Evolutionary conservation across 2,329 filamentous ascomycete species (phyloP), one percentile per base, ranked within the genome.

Genomic region (Coniochaeta hoffmannii): DNA sequence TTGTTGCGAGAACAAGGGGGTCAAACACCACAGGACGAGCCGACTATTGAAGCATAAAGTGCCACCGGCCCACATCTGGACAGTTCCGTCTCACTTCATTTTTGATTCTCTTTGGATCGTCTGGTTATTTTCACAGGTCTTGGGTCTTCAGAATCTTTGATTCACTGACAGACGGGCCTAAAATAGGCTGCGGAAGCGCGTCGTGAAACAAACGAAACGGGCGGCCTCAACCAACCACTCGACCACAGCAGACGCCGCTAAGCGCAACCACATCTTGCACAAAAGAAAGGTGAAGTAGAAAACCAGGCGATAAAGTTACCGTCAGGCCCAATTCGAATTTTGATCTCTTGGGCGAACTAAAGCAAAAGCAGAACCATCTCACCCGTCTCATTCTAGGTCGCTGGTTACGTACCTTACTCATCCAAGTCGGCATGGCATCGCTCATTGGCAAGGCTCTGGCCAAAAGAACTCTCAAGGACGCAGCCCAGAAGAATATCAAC

Each of bases 401-500:
- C 41, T 46, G 41, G 41, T 46, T 28, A 28, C 22, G n/a, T n/a
- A n/a, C n/a, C n/a, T n/a, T n/a, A 8, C 24, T 4, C 12, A 46
- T n/a, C 15, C 4, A 50, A 31, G 19, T n/a, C n/a, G 15, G 8
- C 36, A 53, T 53, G 50, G 50, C 50, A 31, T 53, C 50, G 3
- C 49, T 50, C n/a, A 53, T 53, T 53, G 56, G 55, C 11, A 36
- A 54, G 10, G 56, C 58, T 11, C 35, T 60, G 49, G 58, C 54
- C 53, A 60, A 60, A 28, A 58, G 57, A 30, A 62, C 63, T 41
- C 30, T 63, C 14, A 61, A 60, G 35, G 54, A 60, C 19, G 53
- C 61, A n/a, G 57, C 58, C 46, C 58, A 62, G 31, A 56, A 53
- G 26, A 60, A 62, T 31, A 58, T 57, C 31, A 59, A 65, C 54